Evolutionary conservation across 306 rosid genomes (phyloP).

Genomic region (Urtica urens): DNA sequence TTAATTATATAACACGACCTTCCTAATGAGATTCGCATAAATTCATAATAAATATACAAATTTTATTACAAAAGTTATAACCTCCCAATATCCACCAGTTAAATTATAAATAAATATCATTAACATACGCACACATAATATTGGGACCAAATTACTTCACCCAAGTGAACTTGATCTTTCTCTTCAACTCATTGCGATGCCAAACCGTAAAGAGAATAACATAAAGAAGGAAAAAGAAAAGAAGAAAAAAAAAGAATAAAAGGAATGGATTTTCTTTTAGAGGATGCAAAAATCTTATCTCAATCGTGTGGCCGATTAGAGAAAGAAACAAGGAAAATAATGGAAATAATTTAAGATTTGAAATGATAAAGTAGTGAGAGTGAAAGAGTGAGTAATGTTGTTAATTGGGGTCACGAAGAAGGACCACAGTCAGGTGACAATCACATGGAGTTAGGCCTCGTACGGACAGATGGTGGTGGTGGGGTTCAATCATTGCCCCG

Average conservation of each 20-base stretch:
- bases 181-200: neutral
- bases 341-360: neutral
- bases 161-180: neutral
- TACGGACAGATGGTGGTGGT: conserved; percentile 1
- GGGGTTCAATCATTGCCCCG: conserved; percentile 5
- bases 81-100: no score
- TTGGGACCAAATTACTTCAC: neutral
- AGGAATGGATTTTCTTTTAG: neutral
- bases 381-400: no score
- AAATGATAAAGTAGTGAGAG: neutral
- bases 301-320: conserved; percentile 6
- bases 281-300: conserved; percentile 1
- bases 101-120: no score
- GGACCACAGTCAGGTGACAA: conserved; percentile 16
- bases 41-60: no score
- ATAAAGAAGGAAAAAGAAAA: neutral
- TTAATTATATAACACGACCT: no score
- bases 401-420: neutral
- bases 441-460: conserved; percentile 9
- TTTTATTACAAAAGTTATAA: no score
- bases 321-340: neutral
- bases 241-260: neutral
- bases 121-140: neutral
- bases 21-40: no score
- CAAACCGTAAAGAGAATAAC: no score